phyloP scores from a whole-genome alignment of 345 rosid genomes.

The Abelmoschus esculentus region DNA sequence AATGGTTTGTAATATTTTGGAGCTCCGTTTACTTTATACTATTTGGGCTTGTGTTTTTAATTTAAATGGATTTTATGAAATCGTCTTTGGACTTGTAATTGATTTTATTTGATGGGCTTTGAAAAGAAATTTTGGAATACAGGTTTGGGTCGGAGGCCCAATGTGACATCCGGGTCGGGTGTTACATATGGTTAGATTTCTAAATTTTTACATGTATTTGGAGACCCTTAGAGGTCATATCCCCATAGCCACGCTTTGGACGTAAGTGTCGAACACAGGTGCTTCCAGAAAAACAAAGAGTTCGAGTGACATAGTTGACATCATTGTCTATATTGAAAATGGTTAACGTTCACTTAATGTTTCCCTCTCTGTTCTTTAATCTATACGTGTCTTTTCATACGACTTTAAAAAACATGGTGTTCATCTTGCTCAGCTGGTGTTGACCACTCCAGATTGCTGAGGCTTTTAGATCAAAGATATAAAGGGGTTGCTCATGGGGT shows the following conservation, averaged over 20 bases:
- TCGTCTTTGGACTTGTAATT: too few species aligned
- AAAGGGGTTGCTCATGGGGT: conserved; percentile 98
- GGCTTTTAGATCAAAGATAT: conserved; percentile 87
- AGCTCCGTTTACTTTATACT: too few species aligned
- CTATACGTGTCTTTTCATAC: not conserved
- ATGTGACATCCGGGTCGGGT: too few species aligned
- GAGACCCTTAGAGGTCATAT: not conserved
- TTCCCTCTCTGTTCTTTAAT: not conserved
- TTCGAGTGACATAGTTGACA: not conserved
- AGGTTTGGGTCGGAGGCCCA: too few species aligned
- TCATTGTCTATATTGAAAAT: conserved; percentile 3
- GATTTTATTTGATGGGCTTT: too few species aligned
- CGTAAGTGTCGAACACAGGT: not conserved
- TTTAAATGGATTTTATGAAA: too few species aligned
- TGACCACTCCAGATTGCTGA: conserved; percentile 53
- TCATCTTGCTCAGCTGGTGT: not conserved
- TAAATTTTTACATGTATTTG: not conserved
- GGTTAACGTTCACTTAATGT: not conserved
- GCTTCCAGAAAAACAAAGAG: too few species aligned
- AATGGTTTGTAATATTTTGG: too few species aligned
- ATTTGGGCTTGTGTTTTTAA: too few species aligned
- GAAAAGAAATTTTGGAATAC: too few species aligned
- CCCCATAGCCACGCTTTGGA: not conserved
- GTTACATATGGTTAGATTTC: too few species aligned
- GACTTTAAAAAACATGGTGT: not conserved